phyloP scores from a whole-genome alignment of 768 basidiomycete species.

The Suillus hirtellus region DNA sequence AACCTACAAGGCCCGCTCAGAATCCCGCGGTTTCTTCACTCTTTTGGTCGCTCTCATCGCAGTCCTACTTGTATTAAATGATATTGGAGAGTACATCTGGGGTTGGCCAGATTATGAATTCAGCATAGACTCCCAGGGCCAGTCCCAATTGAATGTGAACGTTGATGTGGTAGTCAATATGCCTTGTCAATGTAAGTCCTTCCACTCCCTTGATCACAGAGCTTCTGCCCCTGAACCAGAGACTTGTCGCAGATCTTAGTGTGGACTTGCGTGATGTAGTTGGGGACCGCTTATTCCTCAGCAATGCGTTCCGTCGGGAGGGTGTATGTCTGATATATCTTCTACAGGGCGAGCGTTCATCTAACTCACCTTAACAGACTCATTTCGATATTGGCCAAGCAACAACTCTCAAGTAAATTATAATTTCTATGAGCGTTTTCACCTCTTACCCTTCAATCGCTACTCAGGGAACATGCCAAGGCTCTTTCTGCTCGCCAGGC shows the following conservation, averaged over 20 bases:
- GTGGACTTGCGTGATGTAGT: slow-evolving; percentile 91
- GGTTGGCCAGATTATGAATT: slow-evolving; percentile 93
- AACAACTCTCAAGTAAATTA: slow-evolving; percentile 57
- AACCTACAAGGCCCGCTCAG: slow-evolving; percentile 77
- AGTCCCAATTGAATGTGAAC: slow-evolving; percentile 77
- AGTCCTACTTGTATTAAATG: slow-evolving; percentile 79
- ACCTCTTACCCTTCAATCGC: neutral
- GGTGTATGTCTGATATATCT: slow-evolving; percentile 52
- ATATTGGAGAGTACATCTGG: slow-evolving; percentile 89
- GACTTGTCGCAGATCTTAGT: slow-evolving; percentile 59
- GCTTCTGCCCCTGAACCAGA: slow-evolving; percentile 7
- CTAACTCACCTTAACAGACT: slow-evolving; percentile 44
- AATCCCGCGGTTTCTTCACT: slow-evolving; percentile 81
- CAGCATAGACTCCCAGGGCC: slow-evolving; percentile 69
- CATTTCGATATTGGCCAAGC: slow-evolving; percentile 84
- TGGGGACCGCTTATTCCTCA: slow-evolving; percentile 90
- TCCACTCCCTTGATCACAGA: neutral
- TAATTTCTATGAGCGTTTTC: neutral
- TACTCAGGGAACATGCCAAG: slow-evolving; percentile 57
- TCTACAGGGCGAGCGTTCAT: neutral
- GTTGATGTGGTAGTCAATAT: slow-evolving; percentile 92
- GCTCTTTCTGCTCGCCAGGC: slow-evolving; percentile 70
- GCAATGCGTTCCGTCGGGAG: slow-evolving; percentile 77
- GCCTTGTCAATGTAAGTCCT: slow-evolving; percentile 85
- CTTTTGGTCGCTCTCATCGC: slow-evolving; percentile 66